A percentile compares a stretch with the other conserved stretches of the same genome.
phyloP scores from a whole-genome alignment of 2,329 filamentous ascomycete species.

The Cladophialophora bantiana region DNA sequence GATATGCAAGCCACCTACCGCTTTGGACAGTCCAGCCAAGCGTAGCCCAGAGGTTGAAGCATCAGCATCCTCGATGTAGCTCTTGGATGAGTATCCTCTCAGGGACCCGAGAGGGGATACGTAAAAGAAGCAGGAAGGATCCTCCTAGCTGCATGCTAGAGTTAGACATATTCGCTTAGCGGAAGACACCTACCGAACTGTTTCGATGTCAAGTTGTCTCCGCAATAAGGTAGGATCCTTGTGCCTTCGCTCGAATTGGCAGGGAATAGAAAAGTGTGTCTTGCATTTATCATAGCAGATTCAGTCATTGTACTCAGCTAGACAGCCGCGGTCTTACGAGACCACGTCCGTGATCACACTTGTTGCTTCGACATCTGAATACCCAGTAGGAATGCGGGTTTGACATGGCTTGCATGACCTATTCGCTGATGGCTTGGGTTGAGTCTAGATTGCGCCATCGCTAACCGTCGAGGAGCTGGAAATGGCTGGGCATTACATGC shows the following conservation, averaged over 20 bases:
- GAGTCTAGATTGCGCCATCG: constrained; percentile 1
- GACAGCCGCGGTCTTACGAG: background rate
- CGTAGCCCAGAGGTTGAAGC: background rate
- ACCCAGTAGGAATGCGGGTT: constrained; percentile 1
- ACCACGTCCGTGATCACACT: background rate
- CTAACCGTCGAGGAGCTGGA: background rate
- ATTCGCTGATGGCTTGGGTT: background rate
- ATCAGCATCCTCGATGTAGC: background rate
- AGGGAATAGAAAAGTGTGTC: background rate
- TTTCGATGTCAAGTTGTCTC: background rate
- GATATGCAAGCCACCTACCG: constrained; percentile 12
- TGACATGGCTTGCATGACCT: background rate
- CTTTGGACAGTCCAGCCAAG: constrained; percentile 3
- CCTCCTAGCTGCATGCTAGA: background rate
- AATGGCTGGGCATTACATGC: background rate
- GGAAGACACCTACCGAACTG: background rate
- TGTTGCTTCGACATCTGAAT: background rate
- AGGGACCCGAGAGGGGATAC: constrained; percentile 1
- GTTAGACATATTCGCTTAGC: constrained; percentile 4
- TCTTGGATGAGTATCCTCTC: background rate
- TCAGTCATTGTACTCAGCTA: background rate
- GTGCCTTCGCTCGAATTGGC: background rate
- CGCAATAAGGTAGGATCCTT: background rate
- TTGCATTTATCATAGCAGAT: background rate
- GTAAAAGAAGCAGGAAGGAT: constrained; percentile 3